phyloP scores from a whole-genome alignment of 768 basidiomycete genomes.

The Leccinum truebloodii region DNA sequence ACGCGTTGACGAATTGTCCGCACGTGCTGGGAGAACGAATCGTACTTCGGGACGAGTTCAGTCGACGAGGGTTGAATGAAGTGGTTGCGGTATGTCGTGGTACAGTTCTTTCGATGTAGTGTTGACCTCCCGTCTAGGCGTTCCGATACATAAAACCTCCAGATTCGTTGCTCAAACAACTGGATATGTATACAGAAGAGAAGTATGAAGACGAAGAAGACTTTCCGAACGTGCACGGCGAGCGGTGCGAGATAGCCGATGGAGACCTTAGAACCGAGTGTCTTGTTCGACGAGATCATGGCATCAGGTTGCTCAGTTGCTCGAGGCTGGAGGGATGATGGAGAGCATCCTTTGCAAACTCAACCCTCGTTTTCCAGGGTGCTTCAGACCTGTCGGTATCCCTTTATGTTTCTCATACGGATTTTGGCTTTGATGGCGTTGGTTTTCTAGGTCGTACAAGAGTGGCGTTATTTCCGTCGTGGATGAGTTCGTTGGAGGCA shows the following conservation, averaged over 20 bases:
- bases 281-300: constrained; percentile 61
- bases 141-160: constrained; percentile 77
- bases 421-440: constrained; percentile 6
- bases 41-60: constrained; percentile 78
- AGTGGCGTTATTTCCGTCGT: constrained; percentile 56
- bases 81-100: constrained; percentile 60
- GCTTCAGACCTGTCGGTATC: constrained; percentile 60
- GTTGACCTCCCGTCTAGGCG: constrained; percentile 17
- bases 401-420: not conserved
- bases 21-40: constrained; percentile 79
- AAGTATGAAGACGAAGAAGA: too few species aligned
- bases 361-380: constrained; percentile 53
- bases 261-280: constrained; percentile 49
- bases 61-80: constrained; percentile 80
- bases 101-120: too few species aligned
- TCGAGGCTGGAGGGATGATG: constrained; percentile 34
- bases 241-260: constrained; percentile 29
- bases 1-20: constrained; percentile 75
- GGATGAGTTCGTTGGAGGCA: constrained; percentile 66
- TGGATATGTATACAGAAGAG: not conserved
- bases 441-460: constrained; percentile 55
- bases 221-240: constrained; percentile 11
- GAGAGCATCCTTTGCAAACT: constrained; percentile 61
- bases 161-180: constrained; percentile 70
- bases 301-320: constrained; percentile 55